Base-by-base conservation (phyloP, 2,329 filamentous ascomycete species). In the Sordariomycetes sp. region DNA sequence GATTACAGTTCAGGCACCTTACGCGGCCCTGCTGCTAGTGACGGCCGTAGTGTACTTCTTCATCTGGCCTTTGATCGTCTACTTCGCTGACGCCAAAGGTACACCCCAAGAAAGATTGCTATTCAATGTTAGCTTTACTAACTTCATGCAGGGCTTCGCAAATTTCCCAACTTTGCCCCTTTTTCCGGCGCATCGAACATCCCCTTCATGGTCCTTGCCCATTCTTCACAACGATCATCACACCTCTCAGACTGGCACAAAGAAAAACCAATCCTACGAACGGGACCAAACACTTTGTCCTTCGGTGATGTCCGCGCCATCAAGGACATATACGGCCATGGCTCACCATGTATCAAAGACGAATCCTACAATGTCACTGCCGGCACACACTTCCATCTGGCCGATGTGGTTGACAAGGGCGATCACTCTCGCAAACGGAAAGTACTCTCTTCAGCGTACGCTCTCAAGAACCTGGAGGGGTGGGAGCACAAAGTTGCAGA, bases 391-490 rank as follows among this genome's bases (percentile, higher is more conserved):
- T 65, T 53, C 41, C 63, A 73, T 36, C 59, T 74, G 4, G 66
- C 66, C 19, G 68, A 73, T 45, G 66, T 69, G 4, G 45, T 67
- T 8, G 65, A 73, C 44, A 68, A 67, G 49, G 45, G 53, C 8
- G 67, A 73, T 7, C 70, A 75, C 40, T 56, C 62, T 3, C 54
- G 63, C 8, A 72, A 73, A 47, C 61, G 69, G 17, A 65, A 66
- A 37, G 55, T 68, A 2, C 48, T 75, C 4, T 64, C 66, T 3
- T 58, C 59, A 1, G 68, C 69, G 1, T 36, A 14, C 12, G 28
- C 34, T 4, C 5, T 26, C 14, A 36, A 31, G 34, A 31, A 32
- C 34, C 20, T 36, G 5, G 27, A 36, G 35, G 12, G n/a, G 16
- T 28, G 30, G 29, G 30, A 32, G 23, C 33, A 15, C 30, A 37